Conservation (phyloP, 139 green algal genomes). For the Volvox africanus region DNA sequence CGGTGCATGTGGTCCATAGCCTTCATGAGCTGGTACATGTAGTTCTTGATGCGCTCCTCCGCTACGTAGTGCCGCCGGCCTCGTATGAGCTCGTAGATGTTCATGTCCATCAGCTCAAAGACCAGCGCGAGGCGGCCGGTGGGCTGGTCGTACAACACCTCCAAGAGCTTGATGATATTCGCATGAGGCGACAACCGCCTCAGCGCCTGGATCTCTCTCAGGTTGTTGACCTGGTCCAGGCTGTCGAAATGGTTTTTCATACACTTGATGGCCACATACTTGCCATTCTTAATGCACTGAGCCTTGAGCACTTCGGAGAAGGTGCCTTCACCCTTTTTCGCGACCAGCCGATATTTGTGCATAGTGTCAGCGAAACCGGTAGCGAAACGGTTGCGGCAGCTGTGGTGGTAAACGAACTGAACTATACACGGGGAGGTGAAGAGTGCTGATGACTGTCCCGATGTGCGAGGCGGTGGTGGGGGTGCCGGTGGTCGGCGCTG, state of each 20-base stretch:
- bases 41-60: conserved; percentile 82
- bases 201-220: conserved; percentile 90
- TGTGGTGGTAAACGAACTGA: too few relatives aligned
- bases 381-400: background rate
- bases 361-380: conserved; percentile 39
- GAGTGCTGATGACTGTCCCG: too few relatives aligned
- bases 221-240: conserved; percentile 90
- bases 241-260: conserved; percentile 94
- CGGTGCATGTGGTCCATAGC: conserved; percentile 92
- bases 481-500: background rate
- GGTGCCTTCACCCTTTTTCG: conserved; percentile 92
- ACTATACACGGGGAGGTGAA: too few relatives aligned
- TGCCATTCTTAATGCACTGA: conserved; percentile 92
- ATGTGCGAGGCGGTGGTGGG: background rate
- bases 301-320: conserved; percentile 92
- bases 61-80: conserved; percentile 86
- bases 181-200: conserved; percentile 82
- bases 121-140: conserved; percentile 89
- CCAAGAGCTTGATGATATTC: conserved; percentile 90
- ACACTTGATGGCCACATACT: conserved; percentile 92
- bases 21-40: conserved; percentile 93
- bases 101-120: conserved; percentile 92
- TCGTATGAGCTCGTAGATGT: conserved; percentile 85
- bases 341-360: conserved; percentile 87
- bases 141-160: conserved; percentile 92